Evolutionary conservation across 2,329 filamentous ascomycete genomes (phyloP).

Genomic region (Fusarium nodosum): DNA sequence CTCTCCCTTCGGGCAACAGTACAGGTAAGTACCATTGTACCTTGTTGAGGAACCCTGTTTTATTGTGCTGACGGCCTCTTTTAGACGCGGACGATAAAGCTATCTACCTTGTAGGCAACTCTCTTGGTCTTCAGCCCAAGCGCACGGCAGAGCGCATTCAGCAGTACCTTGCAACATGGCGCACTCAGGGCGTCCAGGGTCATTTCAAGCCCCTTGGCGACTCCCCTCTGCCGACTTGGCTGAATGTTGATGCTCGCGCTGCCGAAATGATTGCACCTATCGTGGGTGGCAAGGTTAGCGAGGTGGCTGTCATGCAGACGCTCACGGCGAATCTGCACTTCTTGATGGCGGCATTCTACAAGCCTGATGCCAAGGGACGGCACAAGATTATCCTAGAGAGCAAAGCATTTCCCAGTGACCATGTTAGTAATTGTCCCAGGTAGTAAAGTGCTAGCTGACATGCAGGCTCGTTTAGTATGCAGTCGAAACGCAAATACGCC

Average conservation of each 20-base stretch:
- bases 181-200: constrained; percentile 81
- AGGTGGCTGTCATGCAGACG: constrained; percentile 87
- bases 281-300: constrained; percentile 76
- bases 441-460: constrained; percentile 15
- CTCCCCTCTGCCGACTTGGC: constrained; percentile 76
- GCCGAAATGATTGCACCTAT: constrained; percentile 75
- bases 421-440: constrained; percentile 60
- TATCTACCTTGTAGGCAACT: constrained; percentile 88
- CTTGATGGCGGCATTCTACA: constrained; percentile 85
- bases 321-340: constrained; percentile 83
- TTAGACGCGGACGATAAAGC: constrained; percentile 46
- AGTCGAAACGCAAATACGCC: constrained; percentile 79
- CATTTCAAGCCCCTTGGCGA: constrained; percentile 79
- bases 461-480: constrained; percentile 69
- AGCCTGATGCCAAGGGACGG: constrained; percentile 66
- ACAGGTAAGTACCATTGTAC: constrained; percentile 16
- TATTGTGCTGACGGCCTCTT: neutral
- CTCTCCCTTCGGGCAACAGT: constrained; percentile 36
- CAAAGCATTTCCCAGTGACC: constrained; percentile 88
- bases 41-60: neutral
- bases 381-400: constrained; percentile 86
- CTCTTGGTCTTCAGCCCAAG: constrained; percentile 81
- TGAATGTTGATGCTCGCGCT: constrained; percentile 78
- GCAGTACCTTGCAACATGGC: constrained; percentile 82
- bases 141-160: constrained; percentile 69